phyloP scores from a whole-genome alignment of 306 rosid genomes.

The Erythrophleum fordii region DNA sequence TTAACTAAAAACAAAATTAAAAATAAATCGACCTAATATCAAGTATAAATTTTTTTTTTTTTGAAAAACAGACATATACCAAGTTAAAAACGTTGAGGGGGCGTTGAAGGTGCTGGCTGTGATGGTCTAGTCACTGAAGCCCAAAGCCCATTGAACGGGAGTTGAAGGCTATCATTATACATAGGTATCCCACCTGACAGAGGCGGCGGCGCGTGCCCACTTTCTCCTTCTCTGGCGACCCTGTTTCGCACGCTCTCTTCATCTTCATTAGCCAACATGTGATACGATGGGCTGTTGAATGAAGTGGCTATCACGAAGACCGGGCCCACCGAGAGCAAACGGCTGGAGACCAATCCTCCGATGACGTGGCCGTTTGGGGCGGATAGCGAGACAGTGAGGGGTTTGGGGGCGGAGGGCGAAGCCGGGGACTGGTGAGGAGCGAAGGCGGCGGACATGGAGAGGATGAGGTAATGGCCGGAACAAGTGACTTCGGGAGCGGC shows the following conservation, averaged over 20 bases:
- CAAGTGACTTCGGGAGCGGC: slow-evolving; percentile 58
- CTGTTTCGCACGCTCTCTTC: slow-evolving; percentile 49
- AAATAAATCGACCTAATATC: background rate
- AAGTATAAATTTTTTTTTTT: too few species aligned
- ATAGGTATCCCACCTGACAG: slow-evolving; percentile 55
- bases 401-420: slow-evolving; percentile 40
- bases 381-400: slow-evolving; percentile 69
- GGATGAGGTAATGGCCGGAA: slow-evolving; percentile 69
- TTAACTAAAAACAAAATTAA: background rate
- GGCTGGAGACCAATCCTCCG: slow-evolving; percentile 69
- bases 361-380: slow-evolving; percentile 83
- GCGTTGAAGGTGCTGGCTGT: slow-evolving; percentile 51
- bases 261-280: slow-evolving; percentile 57
- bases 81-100: background rate
- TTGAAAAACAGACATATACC: background rate
- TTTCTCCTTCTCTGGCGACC: slow-evolving; percentile 43
- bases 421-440: slow-evolving; percentile 39
- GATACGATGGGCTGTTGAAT: slow-evolving; percentile 67
- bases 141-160: slow-evolving; percentile 73
- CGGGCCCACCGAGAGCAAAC: slow-evolving; percentile 58
- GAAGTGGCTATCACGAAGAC: slow-evolving; percentile 70
- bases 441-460: slow-evolving; percentile 74
- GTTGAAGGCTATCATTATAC: slow-evolving; percentile 50
- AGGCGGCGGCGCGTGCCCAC: slow-evolving; percentile 41
- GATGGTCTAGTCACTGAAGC: slow-evolving; percentile 63